phyloP scores from a whole-genome alignment of 2,329 filamentous ascomycete genomes.

The Emydomyces testavorans region DNA sequence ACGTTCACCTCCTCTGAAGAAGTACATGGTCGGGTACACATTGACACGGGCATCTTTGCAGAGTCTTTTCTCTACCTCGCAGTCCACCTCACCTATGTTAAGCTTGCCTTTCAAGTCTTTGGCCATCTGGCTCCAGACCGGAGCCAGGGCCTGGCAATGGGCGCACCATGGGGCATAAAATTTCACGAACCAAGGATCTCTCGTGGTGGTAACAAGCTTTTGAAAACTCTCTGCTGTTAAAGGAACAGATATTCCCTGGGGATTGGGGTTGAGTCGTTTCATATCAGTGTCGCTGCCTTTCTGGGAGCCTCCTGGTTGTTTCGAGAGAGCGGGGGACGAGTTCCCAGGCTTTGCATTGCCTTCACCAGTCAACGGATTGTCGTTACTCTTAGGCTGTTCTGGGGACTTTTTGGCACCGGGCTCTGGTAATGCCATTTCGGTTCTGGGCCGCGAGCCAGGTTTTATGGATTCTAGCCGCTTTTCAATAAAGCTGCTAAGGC shows the following conservation, averaged over 20 bases:
- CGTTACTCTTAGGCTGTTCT: conserved; percentile 25
- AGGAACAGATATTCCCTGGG: conserved; percentile 59
- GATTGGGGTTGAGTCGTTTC: conserved; percentile 52
- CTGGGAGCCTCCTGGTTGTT: not conserved
- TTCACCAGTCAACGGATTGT: conserved; percentile 31
- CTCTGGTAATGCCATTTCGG: conserved; percentile 56
- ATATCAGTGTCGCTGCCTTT: conserved; percentile 16
- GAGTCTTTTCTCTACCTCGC: conserved; percentile 70
- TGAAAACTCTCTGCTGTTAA: conserved; percentile 81
- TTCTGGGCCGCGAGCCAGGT: conserved; percentile 65
- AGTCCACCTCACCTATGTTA: conserved; percentile 94
- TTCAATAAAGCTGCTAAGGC: conserved; percentile 62
- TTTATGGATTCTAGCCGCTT: conserved; percentile 61
- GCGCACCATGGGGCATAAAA: conserved; percentile 97
- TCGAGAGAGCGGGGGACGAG: conserved; percentile 11
- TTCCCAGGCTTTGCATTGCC: conserved; percentile 32
- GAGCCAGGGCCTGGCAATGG: conserved; percentile 86
- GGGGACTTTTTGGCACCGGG: conserved; percentile 45
- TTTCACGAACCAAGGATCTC: conserved; percentile 96
- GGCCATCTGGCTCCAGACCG: conserved; percentile 78
- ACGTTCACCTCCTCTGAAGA: conserved; percentile 83
- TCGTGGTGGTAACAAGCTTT: conserved; percentile 68
- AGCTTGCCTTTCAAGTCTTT: conserved; percentile 82
- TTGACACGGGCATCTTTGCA: conserved; percentile 78
- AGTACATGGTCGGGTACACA: conserved; percentile 79